Percentiles rank a stretch among this genome's conserved stretches.
Conservation (phyloP, 129 eudicot genomes). For the Sambucus nigra region DNA sequence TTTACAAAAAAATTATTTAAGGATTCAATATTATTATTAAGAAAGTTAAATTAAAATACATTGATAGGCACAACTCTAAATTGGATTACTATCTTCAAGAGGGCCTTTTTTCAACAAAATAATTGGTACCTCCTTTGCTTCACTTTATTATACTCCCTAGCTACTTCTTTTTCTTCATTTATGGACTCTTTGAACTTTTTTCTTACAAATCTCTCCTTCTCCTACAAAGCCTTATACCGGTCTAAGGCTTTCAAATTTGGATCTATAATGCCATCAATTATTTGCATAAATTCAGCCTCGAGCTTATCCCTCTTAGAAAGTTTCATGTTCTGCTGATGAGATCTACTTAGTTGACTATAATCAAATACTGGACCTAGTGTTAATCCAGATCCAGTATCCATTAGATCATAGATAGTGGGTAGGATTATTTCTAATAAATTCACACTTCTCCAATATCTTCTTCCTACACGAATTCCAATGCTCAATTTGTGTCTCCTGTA, state of each 20-base stretch:
- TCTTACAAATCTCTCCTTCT: constrained; percentile 64
- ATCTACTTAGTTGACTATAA: constrained; percentile 61
- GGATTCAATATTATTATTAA: too few relatives aligned
- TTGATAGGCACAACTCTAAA: too few relatives aligned
- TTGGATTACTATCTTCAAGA: too few relatives aligned
- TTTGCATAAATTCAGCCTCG: constrained; percentile 75
- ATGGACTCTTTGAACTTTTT: constrained; percentile 82
- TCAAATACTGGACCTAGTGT: constrained; percentile 54
- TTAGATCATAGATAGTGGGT: constrained; percentile 71
- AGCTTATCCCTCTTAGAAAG: constrained; percentile 75
- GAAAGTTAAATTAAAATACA: too few relatives aligned
- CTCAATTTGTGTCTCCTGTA: constrained; percentile 65
- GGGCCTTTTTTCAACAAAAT: not conserved
- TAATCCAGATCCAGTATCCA: constrained; percentile 57
- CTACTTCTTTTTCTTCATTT: constrained; percentile 62
- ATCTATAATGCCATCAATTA: constrained; percentile 60
- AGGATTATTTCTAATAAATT: constrained; percentile 62
- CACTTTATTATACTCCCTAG: constrained; percentile 51
- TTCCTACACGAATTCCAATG: constrained; percentile 61
- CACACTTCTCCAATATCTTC: constrained; percentile 88
- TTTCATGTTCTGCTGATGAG: constrained; percentile 50
- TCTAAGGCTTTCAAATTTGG: constrained; percentile 96
- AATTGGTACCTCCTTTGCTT: constrained; percentile 51
- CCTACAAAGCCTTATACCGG: constrained; percentile 72
- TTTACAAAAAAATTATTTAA: too few relatives aligned